Evolutionary conservation across 257 asterid species (phyloP).

Genomic region (Solanum medicagineum): DNA sequence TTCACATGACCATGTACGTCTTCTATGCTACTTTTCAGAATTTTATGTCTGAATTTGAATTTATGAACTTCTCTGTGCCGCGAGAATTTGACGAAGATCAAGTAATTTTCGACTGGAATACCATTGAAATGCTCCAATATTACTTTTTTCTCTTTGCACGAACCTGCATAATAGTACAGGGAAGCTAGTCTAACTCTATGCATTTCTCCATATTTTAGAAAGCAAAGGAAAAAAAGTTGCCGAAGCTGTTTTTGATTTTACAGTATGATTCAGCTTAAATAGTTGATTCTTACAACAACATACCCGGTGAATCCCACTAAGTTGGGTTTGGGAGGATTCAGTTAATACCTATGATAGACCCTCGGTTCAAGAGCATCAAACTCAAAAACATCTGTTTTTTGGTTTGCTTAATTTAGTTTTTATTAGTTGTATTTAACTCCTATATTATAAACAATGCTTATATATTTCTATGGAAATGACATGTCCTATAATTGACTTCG

Average conservation of each 20-base stretch:
- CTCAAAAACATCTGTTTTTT: neutral
- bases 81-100: neutral
- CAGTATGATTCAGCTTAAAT: neutral
- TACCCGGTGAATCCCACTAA: too few species aligned
- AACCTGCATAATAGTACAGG: neutral
- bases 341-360: too few species aligned
- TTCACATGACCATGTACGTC: constrained; percentile 39
- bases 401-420: neutral
- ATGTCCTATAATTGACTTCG: neutral
- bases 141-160: neutral
- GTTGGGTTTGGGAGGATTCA: too few species aligned
- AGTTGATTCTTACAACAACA: neutral
- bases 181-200: neutral
- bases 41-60: neutral
- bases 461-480: neutral
- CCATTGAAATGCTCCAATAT: neutral
- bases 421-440: neutral
- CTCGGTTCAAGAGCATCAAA: too few species aligned
- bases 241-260: neutral
- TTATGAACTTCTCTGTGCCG: neutral
- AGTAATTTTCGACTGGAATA: neutral
- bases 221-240: neutral
- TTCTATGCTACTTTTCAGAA: neutral
- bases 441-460: too few species aligned
- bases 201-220: neutral